A percentile compares a stretch with the other conserved stretches of the same genome.
Evolutionary conservation across 805 yeast species (phyloP).

Genomic region (Huiozyma naganishii): DNA sequence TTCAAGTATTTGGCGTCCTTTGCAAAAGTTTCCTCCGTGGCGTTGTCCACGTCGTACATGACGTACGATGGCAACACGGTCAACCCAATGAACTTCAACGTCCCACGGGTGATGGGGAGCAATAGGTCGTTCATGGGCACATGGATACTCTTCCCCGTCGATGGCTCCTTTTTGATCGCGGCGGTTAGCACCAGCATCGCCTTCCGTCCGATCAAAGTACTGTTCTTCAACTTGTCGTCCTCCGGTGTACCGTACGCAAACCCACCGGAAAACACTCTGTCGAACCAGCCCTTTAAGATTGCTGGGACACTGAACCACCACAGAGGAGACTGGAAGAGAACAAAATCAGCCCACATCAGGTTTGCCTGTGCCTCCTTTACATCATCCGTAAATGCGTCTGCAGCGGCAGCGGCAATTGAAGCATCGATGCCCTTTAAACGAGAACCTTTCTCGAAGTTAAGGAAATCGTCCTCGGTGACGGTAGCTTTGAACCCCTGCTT

Average conservation of each 20-base stretch:
- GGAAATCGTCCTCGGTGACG: conserved; percentile 13
- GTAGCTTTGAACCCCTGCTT: conserved; percentile 13
- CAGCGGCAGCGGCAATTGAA: conserved; percentile 8
- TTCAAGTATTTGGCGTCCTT: not conserved
- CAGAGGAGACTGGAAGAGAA: conserved; percentile 16
- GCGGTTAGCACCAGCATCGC: conserved; percentile 6
- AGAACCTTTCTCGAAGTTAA: conserved; percentile 3
- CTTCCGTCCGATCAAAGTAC: conserved; percentile 12
- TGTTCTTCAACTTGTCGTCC: conserved; percentile 13
- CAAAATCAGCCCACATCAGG: conserved; percentile 16
- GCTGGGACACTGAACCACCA: conserved; percentile 25
- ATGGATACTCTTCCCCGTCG: conserved; percentile 11
- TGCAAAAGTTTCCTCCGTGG: conserved; percentile 3
- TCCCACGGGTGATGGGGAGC: conserved; percentile 16
- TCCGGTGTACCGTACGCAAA: conserved; percentile 11
- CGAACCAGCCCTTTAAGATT: conserved; percentile 21
- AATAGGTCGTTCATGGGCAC: conserved; percentile 16
- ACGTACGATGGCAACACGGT: conserved; percentile 14
- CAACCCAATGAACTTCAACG: conserved; percentile 16
- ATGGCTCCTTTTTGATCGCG: conserved; percentile 11
- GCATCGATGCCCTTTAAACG: conserved; percentile 7
- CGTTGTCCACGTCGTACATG: conserved; percentile 5
- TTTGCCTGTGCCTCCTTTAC: conserved; percentile 18
- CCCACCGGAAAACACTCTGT: conserved; percentile 16
- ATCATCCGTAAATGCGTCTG: conserved; percentile 11